Base-by-base conservation (phyloP, 2,329 filamentous ascomycete genomes). In the Ascochyta rabiei region DNA sequence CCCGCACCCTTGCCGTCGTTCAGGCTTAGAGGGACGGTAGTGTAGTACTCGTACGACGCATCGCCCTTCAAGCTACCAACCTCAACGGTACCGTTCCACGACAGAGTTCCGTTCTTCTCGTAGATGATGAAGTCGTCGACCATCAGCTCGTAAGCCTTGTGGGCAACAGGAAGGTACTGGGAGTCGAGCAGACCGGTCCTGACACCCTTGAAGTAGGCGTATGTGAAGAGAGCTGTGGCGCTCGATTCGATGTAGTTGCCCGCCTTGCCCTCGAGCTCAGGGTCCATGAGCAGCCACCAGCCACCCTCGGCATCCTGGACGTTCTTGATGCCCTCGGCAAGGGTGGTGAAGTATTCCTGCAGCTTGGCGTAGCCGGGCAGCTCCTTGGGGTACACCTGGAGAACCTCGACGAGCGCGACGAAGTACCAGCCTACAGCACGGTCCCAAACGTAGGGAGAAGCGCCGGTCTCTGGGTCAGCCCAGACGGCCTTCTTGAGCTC, bases 171-270 rank as follows among this genome's bases (percentile, higher is more conserved):
- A 12, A 74, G 71, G 61, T 77, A 80, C 30, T 68, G 58, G 23
- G 58, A 56, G n/a, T 68, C 64, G 48, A 75, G 53, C 55, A 75
- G 56, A 7, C 72, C 72, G 4, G 64, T 62, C 39, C 73, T 62
- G 12, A 71, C 57, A 13, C 71, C 72, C 65, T 75, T 75, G 53
- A 73, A 56, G 56, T 69, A 73, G 7, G 63, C 65, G 57, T 74
- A 74, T 2, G 71, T 66, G 53, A 75, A 75, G 69, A 87, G 84
- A 3, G 82, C 83, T 2, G 81, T 81, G 7, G 79, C 84, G 28
- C 82, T 84, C 30, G 81, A 82, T 72, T 87, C 83, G 42, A 87
- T 81, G 67, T 84, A 87, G 68, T 88, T 87, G 2, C 82, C 83
- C 40, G 77, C 59, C 34, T 55, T 64, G 6, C 71, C 69, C 9